Conservation (phyloP, 164 flowering plant species). For the Sedum album region DNA sequence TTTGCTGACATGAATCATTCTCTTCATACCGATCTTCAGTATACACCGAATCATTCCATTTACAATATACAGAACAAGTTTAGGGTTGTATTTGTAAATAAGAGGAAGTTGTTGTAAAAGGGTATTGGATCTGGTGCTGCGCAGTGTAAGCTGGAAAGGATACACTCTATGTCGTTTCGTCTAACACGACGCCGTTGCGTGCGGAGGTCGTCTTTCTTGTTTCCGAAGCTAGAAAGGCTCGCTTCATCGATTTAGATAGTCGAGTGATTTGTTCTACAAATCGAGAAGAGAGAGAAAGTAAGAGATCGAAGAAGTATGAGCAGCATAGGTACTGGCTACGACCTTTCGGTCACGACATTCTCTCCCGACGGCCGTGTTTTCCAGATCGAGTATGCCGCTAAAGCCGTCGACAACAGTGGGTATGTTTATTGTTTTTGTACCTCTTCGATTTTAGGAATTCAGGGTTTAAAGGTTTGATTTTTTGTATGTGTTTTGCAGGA, state of each 20-base stretch:
- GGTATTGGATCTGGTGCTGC: no score
- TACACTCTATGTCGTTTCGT: no score
- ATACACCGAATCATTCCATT: no score
- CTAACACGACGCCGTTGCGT: no score
- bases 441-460: background rate
- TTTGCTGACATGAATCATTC: no score
- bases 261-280: background rate
- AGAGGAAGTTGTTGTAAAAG: no score
- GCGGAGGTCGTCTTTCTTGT: no score
- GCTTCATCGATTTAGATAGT: background rate
- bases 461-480: background rate
- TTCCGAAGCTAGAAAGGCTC: background rate
- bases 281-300: background rate
- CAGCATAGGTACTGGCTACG: constrained; percentile 96
- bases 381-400: constrained; percentile 97
- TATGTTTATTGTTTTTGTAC: constrained; percentile 11
- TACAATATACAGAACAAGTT: no score
- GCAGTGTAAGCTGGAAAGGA: no score
- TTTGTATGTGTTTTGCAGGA: constrained; percentile 28
- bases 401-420: constrained; percentile 98
- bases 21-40: no score
- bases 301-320: constrained; percentile 43
- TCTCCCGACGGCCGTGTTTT: constrained; percentile 97
- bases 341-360: constrained; percentile 94
- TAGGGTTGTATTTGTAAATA: no score